Conservation (phyloP, 768 basidiomycete species). For the Tremella fuciformis region DNA sequence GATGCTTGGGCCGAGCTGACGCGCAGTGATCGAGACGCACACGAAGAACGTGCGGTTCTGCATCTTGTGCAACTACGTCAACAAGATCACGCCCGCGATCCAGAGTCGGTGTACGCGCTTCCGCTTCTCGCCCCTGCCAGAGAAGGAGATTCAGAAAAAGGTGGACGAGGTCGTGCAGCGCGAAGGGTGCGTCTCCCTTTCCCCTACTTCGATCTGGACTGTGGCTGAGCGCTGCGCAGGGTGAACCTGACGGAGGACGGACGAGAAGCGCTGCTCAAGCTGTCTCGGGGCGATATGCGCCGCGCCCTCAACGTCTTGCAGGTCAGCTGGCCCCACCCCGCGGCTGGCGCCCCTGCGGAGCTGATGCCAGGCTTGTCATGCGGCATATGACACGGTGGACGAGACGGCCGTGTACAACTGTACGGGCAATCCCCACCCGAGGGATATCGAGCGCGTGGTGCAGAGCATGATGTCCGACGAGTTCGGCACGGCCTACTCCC, state of each 20-base stretch:
- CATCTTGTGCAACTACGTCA: conserved; percentile 99
- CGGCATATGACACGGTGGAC: conserved; percentile 83
- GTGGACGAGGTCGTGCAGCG: conserved; percentile 72
- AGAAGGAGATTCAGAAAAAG: conserved; percentile 77
- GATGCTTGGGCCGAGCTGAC: conserved; percentile 5
- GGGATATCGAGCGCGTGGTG: conserved; percentile 88
- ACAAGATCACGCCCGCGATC: conserved; percentile 97
- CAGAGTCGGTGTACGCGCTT: conserved; percentile 98
- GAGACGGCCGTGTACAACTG: conserved; percentile 94
- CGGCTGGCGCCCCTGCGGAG: too few species aligned
- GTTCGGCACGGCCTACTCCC: conserved; percentile 77
- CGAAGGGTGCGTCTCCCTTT: conserved; percentile 64
- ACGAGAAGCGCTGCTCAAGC: conserved; percentile 79
- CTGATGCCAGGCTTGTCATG: conserved; percentile 73
- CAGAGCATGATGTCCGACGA: conserved; percentile 94
- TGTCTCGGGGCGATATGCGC: conserved; percentile 96
- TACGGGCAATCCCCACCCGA: conserved; percentile 93
- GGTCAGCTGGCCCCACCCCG: conserved; percentile 40
- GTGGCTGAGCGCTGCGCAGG: conserved; percentile 53
- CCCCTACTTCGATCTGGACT: background rate
- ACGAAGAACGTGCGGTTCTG: conserved; percentile 98
- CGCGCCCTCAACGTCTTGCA: conserved; percentile 92
- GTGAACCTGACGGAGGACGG: conserved; percentile 84
- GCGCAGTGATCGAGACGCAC: conserved; percentile 87
- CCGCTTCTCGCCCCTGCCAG: conserved; percentile 89